These are phyloP conservation scores for Monosporascus sp. DNA, from an alignment of 2,329 filamentous ascomycete genomes.

Conservation along the genomic window DNA sequence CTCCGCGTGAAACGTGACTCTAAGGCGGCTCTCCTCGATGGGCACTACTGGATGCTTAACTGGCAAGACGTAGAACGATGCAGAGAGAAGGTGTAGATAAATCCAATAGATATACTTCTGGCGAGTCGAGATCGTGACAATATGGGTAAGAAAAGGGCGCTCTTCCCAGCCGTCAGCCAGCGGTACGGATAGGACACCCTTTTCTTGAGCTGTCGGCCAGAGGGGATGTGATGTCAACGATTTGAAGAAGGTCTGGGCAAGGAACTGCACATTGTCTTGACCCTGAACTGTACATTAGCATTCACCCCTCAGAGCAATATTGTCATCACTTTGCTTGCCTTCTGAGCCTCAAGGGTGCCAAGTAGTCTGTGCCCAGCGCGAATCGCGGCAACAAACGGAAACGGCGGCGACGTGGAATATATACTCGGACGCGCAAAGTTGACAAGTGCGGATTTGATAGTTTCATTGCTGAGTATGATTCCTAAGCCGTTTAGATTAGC, in stretches of 20 bases:
- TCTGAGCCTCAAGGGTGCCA: constrained; percentile 28
- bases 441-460: constrained; percentile 3
- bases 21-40: constrained; percentile 30
- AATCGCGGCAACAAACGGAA: constrained; percentile 35
- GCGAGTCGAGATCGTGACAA: constrained; percentile 23
- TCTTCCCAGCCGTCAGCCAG: constrained; percentile 21
- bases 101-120: constrained; percentile 15
- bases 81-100: constrained; percentile 17
- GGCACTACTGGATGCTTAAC: constrained; percentile 37
- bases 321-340: constrained; percentile 1
- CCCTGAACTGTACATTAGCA: constrained; percentile 3
- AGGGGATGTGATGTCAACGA: constrained; percentile 15
- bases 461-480: constrained; percentile 14
- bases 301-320: not conserved
- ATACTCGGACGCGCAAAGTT: constrained; percentile 31
- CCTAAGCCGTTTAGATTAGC: constrained; percentile 6
- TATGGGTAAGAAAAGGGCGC: constrained; percentile 19
- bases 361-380: constrained; percentile 24
- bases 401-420: constrained; percentile 36
- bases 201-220: constrained; percentile 18
- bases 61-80: constrained; percentile 16
- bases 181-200: constrained; percentile 24
- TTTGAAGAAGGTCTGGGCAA: constrained; percentile 21
- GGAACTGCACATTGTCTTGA: constrained; percentile 14
- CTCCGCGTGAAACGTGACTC: constrained; percentile 35